These are phyloP conservation scores for Vigna hirtella DNA, from an alignment of 306 rosid species.

Conservation along the genomic window DNA sequence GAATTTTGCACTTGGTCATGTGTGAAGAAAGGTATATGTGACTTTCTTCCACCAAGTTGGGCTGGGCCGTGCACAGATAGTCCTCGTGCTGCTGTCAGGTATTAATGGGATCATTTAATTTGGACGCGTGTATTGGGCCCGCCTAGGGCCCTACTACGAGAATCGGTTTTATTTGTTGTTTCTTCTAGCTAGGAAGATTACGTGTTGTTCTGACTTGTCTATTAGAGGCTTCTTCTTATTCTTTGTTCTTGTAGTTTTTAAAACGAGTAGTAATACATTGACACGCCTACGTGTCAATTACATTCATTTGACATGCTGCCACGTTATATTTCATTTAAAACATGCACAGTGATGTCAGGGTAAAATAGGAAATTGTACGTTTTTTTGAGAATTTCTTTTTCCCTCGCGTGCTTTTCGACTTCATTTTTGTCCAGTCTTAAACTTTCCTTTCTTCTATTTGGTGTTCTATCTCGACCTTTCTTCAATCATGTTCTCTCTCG, in stretches of 20 bases:
- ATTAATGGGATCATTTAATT: slow-evolving; percentile 33
- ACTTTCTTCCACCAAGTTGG: neutral
- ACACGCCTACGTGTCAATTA: too few species aligned
- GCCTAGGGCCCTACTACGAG: neutral
- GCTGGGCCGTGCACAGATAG: neutral
- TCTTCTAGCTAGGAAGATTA: neutral
- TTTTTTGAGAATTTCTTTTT: too few species aligned
- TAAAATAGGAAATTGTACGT: too few species aligned
- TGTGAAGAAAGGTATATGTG: slow-evolving; percentile 40
- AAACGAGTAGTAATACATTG: too few species aligned
- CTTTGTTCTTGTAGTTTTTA: neutral
- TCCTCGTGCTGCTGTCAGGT: neutral
- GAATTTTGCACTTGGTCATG: neutral
- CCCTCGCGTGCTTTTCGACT: too few species aligned
- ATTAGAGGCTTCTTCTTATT: neutral
- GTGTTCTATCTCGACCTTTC: too few species aligned
- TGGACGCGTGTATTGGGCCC: neutral
- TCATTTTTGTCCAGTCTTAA: too few species aligned
- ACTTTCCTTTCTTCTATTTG: too few species aligned
- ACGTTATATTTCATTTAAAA: too few species aligned
- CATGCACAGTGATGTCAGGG: too few species aligned
- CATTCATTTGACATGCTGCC: too few species aligned
- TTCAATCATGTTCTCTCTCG: too few species aligned
- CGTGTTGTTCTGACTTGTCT: neutral
- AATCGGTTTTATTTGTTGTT: neutral